These are phyloP conservation scores for Claviceps sp. DNA, from an alignment of 2,329 filamentous ascomycete species.

Conservation along the genomic window DNA sequence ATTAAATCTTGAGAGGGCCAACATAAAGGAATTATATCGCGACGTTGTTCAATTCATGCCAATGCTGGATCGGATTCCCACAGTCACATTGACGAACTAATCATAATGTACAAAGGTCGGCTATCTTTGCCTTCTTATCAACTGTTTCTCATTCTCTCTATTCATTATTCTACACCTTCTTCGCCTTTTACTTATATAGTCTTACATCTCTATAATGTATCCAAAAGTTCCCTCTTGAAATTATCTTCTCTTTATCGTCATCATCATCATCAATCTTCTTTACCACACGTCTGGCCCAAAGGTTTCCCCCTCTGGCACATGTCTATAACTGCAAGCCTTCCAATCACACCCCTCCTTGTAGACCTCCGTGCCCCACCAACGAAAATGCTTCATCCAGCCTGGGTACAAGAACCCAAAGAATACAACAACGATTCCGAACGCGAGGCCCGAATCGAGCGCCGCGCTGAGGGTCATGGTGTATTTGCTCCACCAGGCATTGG, in stretches of 20 bases:
- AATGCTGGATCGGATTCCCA: too few relatives aligned
- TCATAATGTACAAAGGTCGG: too few relatives aligned
- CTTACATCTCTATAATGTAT: too few relatives aligned
- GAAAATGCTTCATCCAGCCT: slow-evolving; percentile 57
- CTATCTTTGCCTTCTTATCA: neutral
- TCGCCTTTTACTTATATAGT: neutral
- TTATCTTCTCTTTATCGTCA: neutral
- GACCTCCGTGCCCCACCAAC: slow-evolving; percentile 81
- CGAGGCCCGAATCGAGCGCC: slow-evolving; percentile 69
- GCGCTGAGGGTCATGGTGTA: slow-evolving; percentile 84
- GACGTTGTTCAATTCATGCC: too few relatives aligned
- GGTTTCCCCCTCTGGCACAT: slow-evolving; percentile 45
- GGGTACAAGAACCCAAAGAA: slow-evolving; percentile 84
- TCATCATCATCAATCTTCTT: neutral
- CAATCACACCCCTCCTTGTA: slow-evolving; percentile 79
- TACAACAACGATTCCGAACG: slow-evolving; percentile 69
- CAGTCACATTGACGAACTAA: too few relatives aligned
- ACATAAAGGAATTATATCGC: too few relatives aligned
- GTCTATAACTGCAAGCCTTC: slow-evolving; percentile 61
- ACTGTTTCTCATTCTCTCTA: neutral
- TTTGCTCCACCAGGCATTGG: slow-evolving; percentile 72
- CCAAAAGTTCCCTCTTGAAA: too few relatives aligned
- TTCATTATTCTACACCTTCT: neutral
- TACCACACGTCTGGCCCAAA: slow-evolving; percentile 55
- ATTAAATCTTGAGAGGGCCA: too few relatives aligned